These are phyloP conservation scores for Trametes villosa DNA, from an alignment of 768 basidiomycete genomes.

Conservation along the genomic window DNA sequence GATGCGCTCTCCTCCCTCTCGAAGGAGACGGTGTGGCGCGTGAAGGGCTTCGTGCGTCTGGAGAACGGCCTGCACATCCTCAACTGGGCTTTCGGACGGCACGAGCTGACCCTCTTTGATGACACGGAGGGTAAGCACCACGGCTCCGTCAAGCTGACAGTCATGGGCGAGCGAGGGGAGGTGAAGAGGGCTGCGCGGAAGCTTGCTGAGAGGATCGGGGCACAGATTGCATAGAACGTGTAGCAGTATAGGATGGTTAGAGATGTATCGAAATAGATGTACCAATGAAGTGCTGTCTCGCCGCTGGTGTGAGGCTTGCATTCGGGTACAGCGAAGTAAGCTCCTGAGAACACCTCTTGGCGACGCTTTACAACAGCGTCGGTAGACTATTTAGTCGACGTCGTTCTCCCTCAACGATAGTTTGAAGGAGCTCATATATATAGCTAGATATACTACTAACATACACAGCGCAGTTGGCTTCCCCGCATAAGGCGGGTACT, in stretches of 20 bases:
- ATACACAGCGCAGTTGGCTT: too few species aligned
- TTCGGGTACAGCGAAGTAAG: too few species aligned
- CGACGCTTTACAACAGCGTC: too few species aligned
- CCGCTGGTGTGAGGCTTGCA: too few species aligned
- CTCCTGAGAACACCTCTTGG: too few species aligned
- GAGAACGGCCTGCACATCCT: slow-evolving; percentile 54
- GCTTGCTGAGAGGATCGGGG: slow-evolving; percentile 54
- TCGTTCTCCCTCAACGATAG: too few species aligned
- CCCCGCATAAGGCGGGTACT: too few species aligned
- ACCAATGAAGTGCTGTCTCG: too few species aligned
- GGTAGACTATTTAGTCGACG: too few species aligned
- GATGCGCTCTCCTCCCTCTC: slow-evolving; percentile 55
- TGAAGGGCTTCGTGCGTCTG: slow-evolving; percentile 84
- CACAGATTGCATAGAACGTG: slow-evolving; percentile 32
- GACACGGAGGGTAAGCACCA: slow-evolving; percentile 31
- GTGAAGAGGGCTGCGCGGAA: slow-evolving; percentile 59
- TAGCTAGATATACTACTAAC: too few species aligned
- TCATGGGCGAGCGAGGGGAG: slow-evolving; percentile 92
- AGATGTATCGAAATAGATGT: too few species aligned
- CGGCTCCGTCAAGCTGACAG: slow-evolving; percentile 65
- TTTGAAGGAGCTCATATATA: too few species aligned
- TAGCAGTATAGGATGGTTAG: neutral
- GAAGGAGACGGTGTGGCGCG: slow-evolving; percentile 76
- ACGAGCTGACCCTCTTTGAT: slow-evolving; percentile 57
- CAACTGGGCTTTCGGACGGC: slow-evolving; percentile 95